Percentiles rank a stretch among this genome's conserved stretches.
These are phyloP conservation scores for Ensete ventricosum DNA, from an alignment of 176 grass and related monocot species.

Conservation along the genomic window DNA sequence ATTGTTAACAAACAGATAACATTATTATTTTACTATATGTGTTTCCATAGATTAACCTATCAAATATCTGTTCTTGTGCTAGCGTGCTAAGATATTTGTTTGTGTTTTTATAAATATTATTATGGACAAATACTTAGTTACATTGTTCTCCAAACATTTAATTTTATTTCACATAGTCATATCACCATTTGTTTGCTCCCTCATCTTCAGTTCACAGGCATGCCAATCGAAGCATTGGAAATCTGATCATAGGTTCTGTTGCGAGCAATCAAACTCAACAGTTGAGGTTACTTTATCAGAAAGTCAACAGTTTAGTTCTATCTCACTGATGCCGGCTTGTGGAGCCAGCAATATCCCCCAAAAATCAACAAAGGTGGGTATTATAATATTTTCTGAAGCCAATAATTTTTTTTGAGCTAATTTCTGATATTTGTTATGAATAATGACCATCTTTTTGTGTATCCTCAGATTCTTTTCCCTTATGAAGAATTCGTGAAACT, in stretches of 20 bases:
- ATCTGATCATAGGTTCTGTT: conserved; percentile 56
- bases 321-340: conserved; percentile 40
- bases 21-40: too few species aligned
- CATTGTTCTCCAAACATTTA: too few species aligned
- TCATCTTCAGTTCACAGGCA: conserved; percentile 49
- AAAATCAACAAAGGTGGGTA: conserved; percentile 31
- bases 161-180: too few species aligned
- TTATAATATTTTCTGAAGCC: not conserved
- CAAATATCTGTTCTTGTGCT: too few species aligned
- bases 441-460: too few species aligned
- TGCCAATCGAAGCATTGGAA: conserved; percentile 86
- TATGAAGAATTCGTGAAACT: conserved; percentile 88
- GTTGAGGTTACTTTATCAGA: conserved; percentile 30
- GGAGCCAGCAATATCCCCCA: conserved; percentile 19
- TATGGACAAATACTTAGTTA: too few species aligned
- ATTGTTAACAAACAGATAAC: too few species aligned
- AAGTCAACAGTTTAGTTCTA: conserved; percentile 35
- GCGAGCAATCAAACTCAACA: conserved; percentile 59
- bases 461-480: conserved; percentile 63
- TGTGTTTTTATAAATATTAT: too few species aligned
- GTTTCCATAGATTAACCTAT: too few species aligned
- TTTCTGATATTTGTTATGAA: not conserved
- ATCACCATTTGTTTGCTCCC: not conserved
- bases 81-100: too few species aligned
- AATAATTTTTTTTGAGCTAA: not conserved